A percentile compares a stretch with the other conserved stretches of the same genome.
Evolutionary conservation across 345 rosid species (phyloP).

Genomic region (Excoecaria cochinchinensis): DNA sequence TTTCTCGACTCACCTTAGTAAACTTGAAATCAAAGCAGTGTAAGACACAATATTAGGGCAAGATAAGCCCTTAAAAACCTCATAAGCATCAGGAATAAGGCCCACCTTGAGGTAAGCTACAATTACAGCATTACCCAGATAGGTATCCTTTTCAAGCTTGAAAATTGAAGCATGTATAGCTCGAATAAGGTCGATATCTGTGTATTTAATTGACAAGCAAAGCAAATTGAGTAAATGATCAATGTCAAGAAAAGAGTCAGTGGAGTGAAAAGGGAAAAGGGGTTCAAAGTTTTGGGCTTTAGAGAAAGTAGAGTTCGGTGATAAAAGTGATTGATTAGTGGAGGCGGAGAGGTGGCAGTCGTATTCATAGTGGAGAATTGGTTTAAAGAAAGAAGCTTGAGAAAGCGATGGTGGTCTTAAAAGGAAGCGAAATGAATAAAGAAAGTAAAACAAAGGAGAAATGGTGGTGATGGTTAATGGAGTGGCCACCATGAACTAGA

Average conservation of each 20-base stretch:
- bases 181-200: conserved; percentile 47
- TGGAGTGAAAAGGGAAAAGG: conserved; percentile 9
- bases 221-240: conserved; percentile 44
- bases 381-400: conserved; percentile 14
- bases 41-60: conserved; percentile 66
- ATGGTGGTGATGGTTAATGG: not conserved
- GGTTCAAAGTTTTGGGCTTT: conserved; percentile 9
- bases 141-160: conserved; percentile 46
- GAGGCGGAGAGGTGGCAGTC: no score
- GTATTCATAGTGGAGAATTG: conserved; percentile 5
- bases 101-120: conserved; percentile 67
- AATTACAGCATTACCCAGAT: conserved; percentile 53
- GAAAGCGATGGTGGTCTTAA: conserved; percentile 10
- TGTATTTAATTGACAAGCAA: conserved; percentile 48
- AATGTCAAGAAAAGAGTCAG: conserved; percentile 5
- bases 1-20: conserved; percentile 52
- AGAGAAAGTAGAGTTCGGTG: not conserved
- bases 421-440: conserved; percentile 4
- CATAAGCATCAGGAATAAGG: conserved; percentile 43
- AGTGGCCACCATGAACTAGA: conserved; percentile 40
- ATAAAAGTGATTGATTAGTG: not conserved
- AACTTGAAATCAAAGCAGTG: conserved; percentile 59
- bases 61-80: conserved; percentile 46
- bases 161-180: conserved; percentile 61
- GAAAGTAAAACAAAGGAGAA: conserved; percentile 26